phyloP scores from a whole-genome alignment of 2,329 filamentous ascomycete genomes.

The Knufia fluminis region DNA sequence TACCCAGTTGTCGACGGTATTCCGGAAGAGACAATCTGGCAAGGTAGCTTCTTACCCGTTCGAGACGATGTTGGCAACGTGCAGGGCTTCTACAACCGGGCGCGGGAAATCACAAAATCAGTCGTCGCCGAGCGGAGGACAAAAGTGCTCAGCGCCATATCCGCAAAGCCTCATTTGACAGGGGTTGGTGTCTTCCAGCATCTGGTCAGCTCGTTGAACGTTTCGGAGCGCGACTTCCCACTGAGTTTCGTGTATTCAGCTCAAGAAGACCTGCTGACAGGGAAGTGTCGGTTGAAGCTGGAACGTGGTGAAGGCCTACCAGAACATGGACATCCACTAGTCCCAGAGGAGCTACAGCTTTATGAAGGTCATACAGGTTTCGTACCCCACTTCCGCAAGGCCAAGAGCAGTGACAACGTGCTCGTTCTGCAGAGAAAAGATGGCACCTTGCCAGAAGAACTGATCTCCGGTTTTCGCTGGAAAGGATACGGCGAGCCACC shows the following conservation, averaged over 20 bases:
- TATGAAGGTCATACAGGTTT: conserved; percentile 32
- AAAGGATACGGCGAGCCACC: conserved; percentile 13
- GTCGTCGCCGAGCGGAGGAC: conserved; percentile 34
- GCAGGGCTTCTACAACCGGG: conserved; percentile 41
- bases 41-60: conserved; percentile 42
- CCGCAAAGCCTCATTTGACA: conserved; percentile 33
- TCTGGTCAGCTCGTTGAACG: conserved; percentile 37
- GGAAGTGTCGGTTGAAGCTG: conserved; percentile 12
- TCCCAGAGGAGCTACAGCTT: conserved; percentile 21
- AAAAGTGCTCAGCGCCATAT: conserved; percentile 36
- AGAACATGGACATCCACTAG: conserved; percentile 28
- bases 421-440: conserved; percentile 14
- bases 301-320: conserved; percentile 16
- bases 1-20: conserved; percentile 37
- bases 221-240: conserved; percentile 42
- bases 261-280: conserved; percentile 27
- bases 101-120: conserved; percentile 37
- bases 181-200: conserved; percentile 43
- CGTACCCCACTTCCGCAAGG: conserved; percentile 19
- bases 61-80: conserved; percentile 30
- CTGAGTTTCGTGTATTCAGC: conserved; percentile 45
- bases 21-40: conserved; percentile 41
- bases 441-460: conserved; percentile 9
- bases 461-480: conserved; percentile 16
- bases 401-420: conserved; percentile 11